Percentiles rank a stretch among this genome's conserved stretches.
Evolutionary conservation across 352 stramenopile species (phyloP).

Genomic region (Pythium coloratum): DNA sequence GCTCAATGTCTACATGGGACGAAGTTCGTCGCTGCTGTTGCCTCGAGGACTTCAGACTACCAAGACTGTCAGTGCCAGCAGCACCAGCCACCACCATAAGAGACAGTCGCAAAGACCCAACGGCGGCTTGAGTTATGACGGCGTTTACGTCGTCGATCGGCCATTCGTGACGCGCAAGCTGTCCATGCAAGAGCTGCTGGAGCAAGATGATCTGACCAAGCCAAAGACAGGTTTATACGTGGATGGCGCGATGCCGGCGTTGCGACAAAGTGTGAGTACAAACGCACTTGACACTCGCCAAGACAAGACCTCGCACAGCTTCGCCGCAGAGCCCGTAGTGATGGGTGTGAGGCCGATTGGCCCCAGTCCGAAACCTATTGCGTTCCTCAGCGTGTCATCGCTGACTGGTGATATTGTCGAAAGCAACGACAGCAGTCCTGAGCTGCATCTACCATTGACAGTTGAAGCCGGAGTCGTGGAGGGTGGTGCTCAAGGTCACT

Average conservation of each 20-base stretch:
- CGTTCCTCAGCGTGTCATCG: slow-evolving; percentile 14
- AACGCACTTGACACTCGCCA: slow-evolving; percentile 10
- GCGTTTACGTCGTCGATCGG: slow-evolving; percentile 27
- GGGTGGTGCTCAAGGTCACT: neutral
- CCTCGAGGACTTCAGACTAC: slow-evolving; percentile 55
- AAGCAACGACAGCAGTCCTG: neutral
- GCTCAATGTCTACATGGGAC: slow-evolving; percentile 57
- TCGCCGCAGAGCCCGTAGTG: slow-evolving; percentile 11
- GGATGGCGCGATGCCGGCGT: slow-evolving; percentile 17
- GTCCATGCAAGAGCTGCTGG: slow-evolving; percentile 48
- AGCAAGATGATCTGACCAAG: neutral
- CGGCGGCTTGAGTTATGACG: slow-evolving; percentile 22
- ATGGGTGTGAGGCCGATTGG: slow-evolving; percentile 16
- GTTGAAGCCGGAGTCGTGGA: neutral
- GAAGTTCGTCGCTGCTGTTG: slow-evolving; percentile 55
- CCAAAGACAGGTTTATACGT: slow-evolving; percentile 15
- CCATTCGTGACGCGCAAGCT: slow-evolving; percentile 23
- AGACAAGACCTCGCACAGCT: neutral
- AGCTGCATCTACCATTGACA: neutral
- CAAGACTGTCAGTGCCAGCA: slow-evolving; percentile 49
- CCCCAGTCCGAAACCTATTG: slow-evolving; percentile 13
- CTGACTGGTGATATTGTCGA: neutral
- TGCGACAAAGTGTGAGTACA: slow-evolving; percentile 23
- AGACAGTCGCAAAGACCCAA: neutral
- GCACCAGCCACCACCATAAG: slow-evolving; percentile 8